These are phyloP conservation scores for Centrapalus pauciflorus DNA, from an alignment of 129 eudicot genomes.

Conservation along the genomic window DNA sequence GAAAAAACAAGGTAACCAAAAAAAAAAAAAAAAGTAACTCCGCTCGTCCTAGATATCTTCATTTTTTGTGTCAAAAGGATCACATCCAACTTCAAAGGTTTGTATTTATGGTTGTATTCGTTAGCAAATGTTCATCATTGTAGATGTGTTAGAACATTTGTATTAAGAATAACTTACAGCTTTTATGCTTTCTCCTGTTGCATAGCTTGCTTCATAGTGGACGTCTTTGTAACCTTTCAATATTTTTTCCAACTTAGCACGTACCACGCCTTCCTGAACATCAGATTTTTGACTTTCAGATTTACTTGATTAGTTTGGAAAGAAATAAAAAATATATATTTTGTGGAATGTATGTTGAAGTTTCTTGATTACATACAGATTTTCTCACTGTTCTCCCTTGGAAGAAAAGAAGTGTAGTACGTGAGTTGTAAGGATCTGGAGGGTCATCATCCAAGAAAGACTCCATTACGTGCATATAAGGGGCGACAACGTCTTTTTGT, in stretches of 20 bases:
- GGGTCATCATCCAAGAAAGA: constrained; percentile 53
- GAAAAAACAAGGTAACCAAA: too few species aligned
- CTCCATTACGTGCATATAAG: constrained; percentile 88
- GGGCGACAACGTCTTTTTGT: constrained; percentile 92
- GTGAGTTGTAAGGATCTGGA: constrained; percentile 72
- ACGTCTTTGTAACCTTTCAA: constrained; percentile 54
- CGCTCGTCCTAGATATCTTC: too few species aligned
- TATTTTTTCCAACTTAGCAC: constrained; percentile 56
- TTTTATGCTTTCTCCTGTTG: constrained; percentile 70
- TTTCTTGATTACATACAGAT: constrained; percentile 54
- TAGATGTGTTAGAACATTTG: too few species aligned
- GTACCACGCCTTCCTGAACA: constrained; percentile 81
- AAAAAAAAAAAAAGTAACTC: too few species aligned
- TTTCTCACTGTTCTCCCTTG: constrained; percentile 86
- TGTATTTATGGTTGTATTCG: too few species aligned
- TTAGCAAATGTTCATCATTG: too few species aligned
- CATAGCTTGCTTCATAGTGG: constrained; percentile 61
- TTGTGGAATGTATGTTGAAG: neutral
- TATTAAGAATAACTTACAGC: constrained; percentile 46
- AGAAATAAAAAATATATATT: neutral
- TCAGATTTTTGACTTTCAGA: neutral
- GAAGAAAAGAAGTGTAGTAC: constrained; percentile 78
- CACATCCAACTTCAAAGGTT: neutral
- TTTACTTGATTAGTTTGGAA: neutral
- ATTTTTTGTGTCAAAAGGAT: neutral